Evolutionary conservation across 371 early-diverging fungal genomes (phyloP).

Genomic region (Parasitella parasitica): DNA sequence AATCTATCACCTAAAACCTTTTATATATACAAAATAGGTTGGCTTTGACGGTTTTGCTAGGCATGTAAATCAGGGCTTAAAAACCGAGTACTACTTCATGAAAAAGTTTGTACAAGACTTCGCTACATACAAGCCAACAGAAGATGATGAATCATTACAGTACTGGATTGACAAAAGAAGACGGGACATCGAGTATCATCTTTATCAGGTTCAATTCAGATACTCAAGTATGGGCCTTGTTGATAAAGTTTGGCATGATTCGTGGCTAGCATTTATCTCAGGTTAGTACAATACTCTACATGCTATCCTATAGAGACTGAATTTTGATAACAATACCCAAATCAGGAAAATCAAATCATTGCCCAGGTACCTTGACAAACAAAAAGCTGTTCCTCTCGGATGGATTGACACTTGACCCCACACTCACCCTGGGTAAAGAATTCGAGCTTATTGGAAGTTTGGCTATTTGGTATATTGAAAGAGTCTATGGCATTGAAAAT

Average conservation of each 20-base stretch:
- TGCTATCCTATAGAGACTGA: too few relatives aligned
- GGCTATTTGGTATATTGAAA: slow-evolving; percentile 15
- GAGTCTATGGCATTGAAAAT: slow-evolving; percentile 2
- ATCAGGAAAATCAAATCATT: neutral
- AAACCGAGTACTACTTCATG: slow-evolving; percentile 13
- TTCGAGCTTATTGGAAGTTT: slow-evolving; percentile 12
- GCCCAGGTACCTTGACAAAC: slow-evolving; percentile 5
- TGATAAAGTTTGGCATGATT: slow-evolving; percentile 10
- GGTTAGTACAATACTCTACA: slow-evolving; percentile 4
- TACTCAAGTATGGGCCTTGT: slow-evolving; percentile 2
- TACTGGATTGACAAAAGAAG: neutral
- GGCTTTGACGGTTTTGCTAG: slow-evolving; percentile 5
- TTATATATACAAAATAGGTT: too few relatives aligned
- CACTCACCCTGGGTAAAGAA: slow-evolving; percentile 5
- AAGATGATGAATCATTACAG: neutral
- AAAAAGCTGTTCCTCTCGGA: neutral
- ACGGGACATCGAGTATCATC: slow-evolving; percentile 1
- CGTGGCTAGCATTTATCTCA: slow-evolving; percentile 19
- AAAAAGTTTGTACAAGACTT: neutral
- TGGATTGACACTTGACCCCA: slow-evolving; percentile 1
- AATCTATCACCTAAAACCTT: too few relatives aligned
- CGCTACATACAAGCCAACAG: neutral
- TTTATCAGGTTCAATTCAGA: slow-evolving; percentile 7
- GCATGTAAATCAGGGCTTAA: neutral
- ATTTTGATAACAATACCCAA: neutral